These are phyloP conservation scores for Coemansia sp. DNA, from an alignment of 192 early-diverging fungal genomes.

Conservation along the genomic window DNA sequence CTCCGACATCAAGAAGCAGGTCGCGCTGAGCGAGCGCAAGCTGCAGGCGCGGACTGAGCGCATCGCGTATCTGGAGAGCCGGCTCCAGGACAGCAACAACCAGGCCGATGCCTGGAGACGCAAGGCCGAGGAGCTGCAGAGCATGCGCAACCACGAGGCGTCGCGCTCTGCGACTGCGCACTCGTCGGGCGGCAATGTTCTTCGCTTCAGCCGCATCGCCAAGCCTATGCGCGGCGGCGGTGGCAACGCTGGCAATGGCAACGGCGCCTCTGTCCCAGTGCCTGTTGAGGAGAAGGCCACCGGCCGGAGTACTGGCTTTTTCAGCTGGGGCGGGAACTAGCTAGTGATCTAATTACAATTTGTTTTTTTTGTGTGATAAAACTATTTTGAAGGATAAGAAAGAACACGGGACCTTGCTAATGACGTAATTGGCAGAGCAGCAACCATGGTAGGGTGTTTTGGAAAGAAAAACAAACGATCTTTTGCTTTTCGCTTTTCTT, in stretches of 20 bases:
- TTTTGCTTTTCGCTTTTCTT: neutral
- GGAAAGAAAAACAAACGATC: neutral
- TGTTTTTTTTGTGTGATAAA: neutral
- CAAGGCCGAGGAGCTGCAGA: conserved; percentile 66
- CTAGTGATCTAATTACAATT: neutral
- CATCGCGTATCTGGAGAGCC: conserved; percentile 83
- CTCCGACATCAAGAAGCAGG: conserved; percentile 92
- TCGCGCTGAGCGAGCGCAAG: conserved; percentile 87
- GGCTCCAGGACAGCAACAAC: conserved; percentile 71
- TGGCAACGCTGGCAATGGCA: conserved; percentile 28
- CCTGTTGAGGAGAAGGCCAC: conserved; percentile 35
- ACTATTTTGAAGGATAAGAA: no score
- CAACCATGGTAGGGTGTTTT: neutral
- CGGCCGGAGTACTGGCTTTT: conserved; percentile 34
- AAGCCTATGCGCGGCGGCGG: conserved; percentile 90
- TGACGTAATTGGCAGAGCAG: no score
- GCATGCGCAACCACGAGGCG: conserved; percentile 36
- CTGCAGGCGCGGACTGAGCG: conserved; percentile 89
- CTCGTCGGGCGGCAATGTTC: conserved; percentile 31
- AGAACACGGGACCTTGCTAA: no score
- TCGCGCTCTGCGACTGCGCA: conserved; percentile 15
- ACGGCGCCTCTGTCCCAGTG: conserved; percentile 1
- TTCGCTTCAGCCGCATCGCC: conserved; percentile 77
- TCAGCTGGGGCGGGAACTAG: conserved; percentile 43
- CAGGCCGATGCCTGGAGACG: conserved; percentile 79